Base-by-base conservation (phyloP, 2,329 filamentous ascomycete genomes). In the Trichophyton equinum region DNA sequence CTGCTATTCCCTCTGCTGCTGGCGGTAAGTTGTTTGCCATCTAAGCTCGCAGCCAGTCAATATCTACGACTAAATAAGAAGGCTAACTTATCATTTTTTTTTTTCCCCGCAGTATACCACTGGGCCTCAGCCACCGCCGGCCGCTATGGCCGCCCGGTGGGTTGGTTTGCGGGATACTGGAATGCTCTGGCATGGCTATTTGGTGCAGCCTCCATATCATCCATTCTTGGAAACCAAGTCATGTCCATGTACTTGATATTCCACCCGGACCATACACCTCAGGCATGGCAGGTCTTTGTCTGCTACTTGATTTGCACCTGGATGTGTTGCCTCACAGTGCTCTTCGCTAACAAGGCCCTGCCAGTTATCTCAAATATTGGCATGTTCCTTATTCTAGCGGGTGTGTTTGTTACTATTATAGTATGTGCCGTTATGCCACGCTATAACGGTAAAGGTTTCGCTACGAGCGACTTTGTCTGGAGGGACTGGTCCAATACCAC, bases 201-300 rank as follows among this genome's bases (percentile, higher is more conserved):
- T 62, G 82, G 81, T 63, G 76, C 83, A 4, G 81, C 82, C 3
- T 81, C 82, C 1, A 80, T 85, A 67, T 73, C 79, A 15, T 77
- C 79, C 61, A 83, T 86, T 62, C 76, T 82, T 3, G 79, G 78
- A 63, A 85, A 85, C 67, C 78, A 85, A 64, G 72, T 79, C 11
- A 79, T 86, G 18, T 79, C 81, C 66, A 81, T 86, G 78, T 86
- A 85, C 68, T 76, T 77, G 4, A 70, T 82, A 30, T 84, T 82
- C 71, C 80, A 85, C 67, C 76, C 78, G 1, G 78, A 73, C 4
- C 83, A 82, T 60, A 71, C 71, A 9, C 72, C 77, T 15, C 64
- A 81, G 62, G 66, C 78, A 36, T 86, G 83, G 83, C 81, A 85
- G 62, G 76, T 82, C 38, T 86, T 84, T 67, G 69, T 85, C 44